A percentile compares a stretch with the other conserved stretches of the same genome.
These are phyloP conservation scores for Trypanosoma caninum DNA, from an alignment of 208 protist genomes.

Conservation along the genomic window DNA sequence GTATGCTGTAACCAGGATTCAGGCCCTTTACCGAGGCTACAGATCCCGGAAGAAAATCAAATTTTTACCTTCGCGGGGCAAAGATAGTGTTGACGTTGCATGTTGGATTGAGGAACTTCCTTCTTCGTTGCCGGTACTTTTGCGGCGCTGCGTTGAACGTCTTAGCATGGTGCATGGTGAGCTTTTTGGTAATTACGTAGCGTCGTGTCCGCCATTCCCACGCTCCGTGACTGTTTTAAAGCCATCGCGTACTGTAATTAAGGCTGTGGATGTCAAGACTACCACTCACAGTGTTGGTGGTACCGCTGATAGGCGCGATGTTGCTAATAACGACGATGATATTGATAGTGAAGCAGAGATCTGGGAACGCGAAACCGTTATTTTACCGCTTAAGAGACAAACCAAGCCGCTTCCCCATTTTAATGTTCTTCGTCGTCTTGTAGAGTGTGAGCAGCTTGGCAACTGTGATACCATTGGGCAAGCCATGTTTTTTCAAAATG, in stretches of 20 bases:
- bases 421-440: slow-evolving; percentile 60
- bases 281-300: too few species aligned
- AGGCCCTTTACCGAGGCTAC: slow-evolving; percentile 57
- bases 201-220: slow-evolving; percentile 21
- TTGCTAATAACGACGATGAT: slow-evolving; percentile 25
- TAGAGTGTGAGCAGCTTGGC: slow-evolving; percentile 49
- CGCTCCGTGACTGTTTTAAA: slow-evolving; percentile 21
- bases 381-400: slow-evolving; percentile 41
- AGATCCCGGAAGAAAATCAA: slow-evolving; percentile 4
- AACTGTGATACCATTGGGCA: slow-evolving; percentile 39
- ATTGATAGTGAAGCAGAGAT: slow-evolving; percentile 48
- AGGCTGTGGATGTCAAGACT: neutral
- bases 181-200: slow-evolving; percentile 56
- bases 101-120: slow-evolving; percentile 20
- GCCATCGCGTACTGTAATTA: slow-evolving; percentile 26
- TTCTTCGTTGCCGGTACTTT: slow-evolving; percentile 26
- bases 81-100: neutral
- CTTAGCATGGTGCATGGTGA: slow-evolving; percentile 39
- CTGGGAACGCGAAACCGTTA: slow-evolving; percentile 59
- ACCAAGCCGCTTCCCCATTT: slow-evolving; percentile 44
- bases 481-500: slow-evolving; percentile 44
- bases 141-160: slow-evolving; percentile 22
- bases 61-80: neutral
- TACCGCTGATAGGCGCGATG: too few species aligned
- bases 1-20: slow-evolving; percentile 59